Base-by-base conservation (phyloP, 306 rosid species). In the Begonia fuchsioides region DNA sequence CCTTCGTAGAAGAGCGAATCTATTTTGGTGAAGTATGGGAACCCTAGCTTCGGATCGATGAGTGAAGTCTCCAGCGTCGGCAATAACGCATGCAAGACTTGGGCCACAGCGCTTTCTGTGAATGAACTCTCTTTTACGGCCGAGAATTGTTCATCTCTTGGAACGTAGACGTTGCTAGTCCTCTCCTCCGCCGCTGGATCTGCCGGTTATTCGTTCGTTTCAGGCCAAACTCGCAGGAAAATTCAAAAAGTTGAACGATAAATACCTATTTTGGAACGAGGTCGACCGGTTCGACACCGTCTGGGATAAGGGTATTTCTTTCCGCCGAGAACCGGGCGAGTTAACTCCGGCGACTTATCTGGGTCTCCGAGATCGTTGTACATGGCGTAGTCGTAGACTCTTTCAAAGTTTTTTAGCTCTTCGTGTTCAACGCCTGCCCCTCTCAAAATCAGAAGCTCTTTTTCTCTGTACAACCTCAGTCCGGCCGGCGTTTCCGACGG, bases 301-400 rank as follows among this genome's bases (percentile, higher is more conserved):
- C 72, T 12, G 3, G 72, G 72, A 50, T 59, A 67, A 35, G 72
- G 72, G 13, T 1, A 54, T 0, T 43, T 40, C 35, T 14, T 10
- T 15, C 67, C 72, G 38, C 72, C 66, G 5, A 67, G 63, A 55
- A 60, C 52, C 0, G 72, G 59, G 12, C 67, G 38, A 18, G 39
- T 43, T 47, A 67, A 76, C 10, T 54, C 69, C 1, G 2, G 9
- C 15, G 9, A 50, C 12, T 6, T 44, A 12, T 65, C 73, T 5
- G 76, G 76, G 39, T 66, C 14, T 3, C 76, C 83, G 26, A 76
- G 56, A 26, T 76, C 83, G 6, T 72, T 76, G 46, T 69, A 76
- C 7, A 64, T 68, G 49, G 72, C 83, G 2, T 69, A 76, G 43
- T 76, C 76, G 8, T 76, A 76, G 1, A 76, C 49, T 19, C 79